phyloP scores from a whole-genome alignment of 2,329 filamentous ascomycete species.

The Exserohilum turcica region DNA sequence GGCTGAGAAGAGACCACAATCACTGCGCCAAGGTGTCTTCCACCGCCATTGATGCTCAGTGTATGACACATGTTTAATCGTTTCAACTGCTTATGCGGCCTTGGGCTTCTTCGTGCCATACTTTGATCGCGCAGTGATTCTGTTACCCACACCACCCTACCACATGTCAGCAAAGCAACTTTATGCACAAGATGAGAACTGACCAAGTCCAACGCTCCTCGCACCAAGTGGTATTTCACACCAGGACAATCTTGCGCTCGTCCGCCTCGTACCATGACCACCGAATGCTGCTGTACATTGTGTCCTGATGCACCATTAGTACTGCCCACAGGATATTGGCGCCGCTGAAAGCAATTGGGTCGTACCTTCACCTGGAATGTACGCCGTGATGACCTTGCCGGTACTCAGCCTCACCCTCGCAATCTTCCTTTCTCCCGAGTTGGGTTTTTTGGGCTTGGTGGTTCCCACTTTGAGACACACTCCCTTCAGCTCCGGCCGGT shows the following conservation, averaged over 20 bases:
- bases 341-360: background rate
- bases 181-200: slow-evolving; percentile 45
- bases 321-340: slow-evolving; percentile 1
- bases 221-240: slow-evolving; percentile 92
- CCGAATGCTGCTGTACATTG: slow-evolving; percentile 98
- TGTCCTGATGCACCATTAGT: slow-evolving; percentile 62
- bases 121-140: slow-evolving; percentile 86
- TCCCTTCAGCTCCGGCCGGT: slow-evolving; percentile 85
- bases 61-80: slow-evolving; percentile 38
- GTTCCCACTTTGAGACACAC: slow-evolving; percentile 94
- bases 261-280: slow-evolving; percentile 93
- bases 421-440: slow-evolving; percentile 95
- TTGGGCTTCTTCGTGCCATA: slow-evolving; percentile 99
- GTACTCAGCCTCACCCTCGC: slow-evolving; percentile 87
- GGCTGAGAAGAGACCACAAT: background rate
- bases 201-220: slow-evolving; percentile 92
- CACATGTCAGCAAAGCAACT: slow-evolving; percentile 26
- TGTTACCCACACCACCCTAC: slow-evolving; percentile 86
- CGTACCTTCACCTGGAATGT: slow-evolving; percentile 89
- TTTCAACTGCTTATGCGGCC: slow-evolving; percentile 40
- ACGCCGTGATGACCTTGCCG: slow-evolving; percentile 85
- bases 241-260: slow-evolving; percentile 96
- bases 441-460: slow-evolving; percentile 97
- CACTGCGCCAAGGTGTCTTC: background rate
- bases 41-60: slow-evolving; percentile 35